Percentiles rank a stretch among this genome's conserved stretches.
phyloP scores from a whole-genome alignment of 202 grass and related monocot genomes.

The Panicum hallii region DNA sequence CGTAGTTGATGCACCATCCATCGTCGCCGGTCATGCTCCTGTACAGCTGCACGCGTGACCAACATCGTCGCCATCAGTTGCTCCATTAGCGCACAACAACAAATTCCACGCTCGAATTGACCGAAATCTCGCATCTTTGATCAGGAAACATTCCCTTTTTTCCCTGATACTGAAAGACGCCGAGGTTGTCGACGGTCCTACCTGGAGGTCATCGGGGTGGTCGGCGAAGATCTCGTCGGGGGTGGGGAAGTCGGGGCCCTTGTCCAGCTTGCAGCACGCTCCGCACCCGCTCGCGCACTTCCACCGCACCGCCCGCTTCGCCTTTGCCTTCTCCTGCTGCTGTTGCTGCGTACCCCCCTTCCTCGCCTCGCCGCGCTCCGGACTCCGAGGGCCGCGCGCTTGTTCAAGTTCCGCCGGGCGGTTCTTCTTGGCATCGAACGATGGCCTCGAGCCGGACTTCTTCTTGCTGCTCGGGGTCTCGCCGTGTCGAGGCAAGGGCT shows the following conservation, averaged over 20 bases:
- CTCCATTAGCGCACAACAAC: neutral
- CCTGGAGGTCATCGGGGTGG: conserved; percentile 65
- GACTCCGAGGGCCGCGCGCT: neutral
- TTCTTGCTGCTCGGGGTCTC: conserved; percentile 44
- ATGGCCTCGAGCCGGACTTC: conserved; percentile 15
- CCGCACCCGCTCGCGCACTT: conserved; percentile 79
- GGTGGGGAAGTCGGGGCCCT: conserved; percentile 71
- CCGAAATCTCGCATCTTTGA: neutral
- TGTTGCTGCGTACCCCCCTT: neutral
- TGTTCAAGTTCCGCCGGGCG: neutral
- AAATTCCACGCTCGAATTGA: conserved; percentile 22
- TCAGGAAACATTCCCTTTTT: neutral
- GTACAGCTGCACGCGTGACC: conserved; percentile 51
- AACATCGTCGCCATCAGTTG: neutral
- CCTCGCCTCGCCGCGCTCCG: conserved; percentile 24
- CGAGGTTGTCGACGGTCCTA: neutral
- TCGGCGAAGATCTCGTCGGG: conserved; percentile 75
- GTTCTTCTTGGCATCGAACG: neutral
- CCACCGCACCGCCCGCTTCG: conserved; percentile 54
- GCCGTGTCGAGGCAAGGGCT: neutral
- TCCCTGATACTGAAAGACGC: neutral
- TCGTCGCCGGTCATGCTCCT: conserved; percentile 71
- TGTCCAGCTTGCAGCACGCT: conserved; percentile 85
- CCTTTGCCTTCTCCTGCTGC: conserved; percentile 41
- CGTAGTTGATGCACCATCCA: conserved; percentile 82